Conservation (phyloP, 768 basidiomycete species). For the Gymnopilus dilepis region DNA sequence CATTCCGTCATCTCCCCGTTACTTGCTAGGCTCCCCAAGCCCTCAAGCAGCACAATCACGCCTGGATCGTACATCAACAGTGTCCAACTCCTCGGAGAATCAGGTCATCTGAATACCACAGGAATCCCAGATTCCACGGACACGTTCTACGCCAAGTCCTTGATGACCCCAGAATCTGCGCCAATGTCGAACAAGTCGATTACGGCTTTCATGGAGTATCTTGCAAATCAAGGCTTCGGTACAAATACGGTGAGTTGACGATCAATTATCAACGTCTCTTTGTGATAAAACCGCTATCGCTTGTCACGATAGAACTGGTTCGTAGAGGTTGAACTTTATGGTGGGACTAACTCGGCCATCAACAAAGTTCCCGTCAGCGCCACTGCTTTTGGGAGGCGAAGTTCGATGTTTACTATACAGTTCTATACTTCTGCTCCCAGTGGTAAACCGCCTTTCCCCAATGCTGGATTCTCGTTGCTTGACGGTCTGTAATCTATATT, state of each 20-base stretch:
- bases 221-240: slow-evolving; percentile 41
- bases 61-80: slow-evolving; percentile 39
- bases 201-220: slow-evolving; percentile 41
- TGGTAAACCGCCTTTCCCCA: slow-evolving; percentile 46
- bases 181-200: too few relatives aligned
- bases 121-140: slow-evolving; percentile 37
- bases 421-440: slow-evolving; percentile 50
- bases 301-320: slow-evolving; percentile 31
- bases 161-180: slow-evolving; percentile 43
- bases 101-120: slow-evolving; percentile 28
- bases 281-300: too few relatives aligned
- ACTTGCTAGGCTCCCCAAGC: slow-evolving; percentile 32
- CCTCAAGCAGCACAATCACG: slow-evolving; percentile 22
- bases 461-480: slow-evolving; percentile 48
- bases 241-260: slow-evolving; percentile 34
- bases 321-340: slow-evolving; percentile 48
- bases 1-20: slow-evolving; percentile 36
- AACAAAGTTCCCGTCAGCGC: slow-evolving; percentile 43
- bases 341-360: slow-evolving; percentile 51
- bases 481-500: slow-evolving; percentile 34
- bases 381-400: slow-evolving; percentile 53
- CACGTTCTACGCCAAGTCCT: slow-evolving; percentile 49
- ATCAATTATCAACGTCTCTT: background rate
- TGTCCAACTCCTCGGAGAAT: slow-evolving; percentile 34
- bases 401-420: slow-evolving; percentile 52